Evolutionary conservation across 768 basidiomycete species (phyloP).

Genomic region (Boletus speciosus): DNA sequence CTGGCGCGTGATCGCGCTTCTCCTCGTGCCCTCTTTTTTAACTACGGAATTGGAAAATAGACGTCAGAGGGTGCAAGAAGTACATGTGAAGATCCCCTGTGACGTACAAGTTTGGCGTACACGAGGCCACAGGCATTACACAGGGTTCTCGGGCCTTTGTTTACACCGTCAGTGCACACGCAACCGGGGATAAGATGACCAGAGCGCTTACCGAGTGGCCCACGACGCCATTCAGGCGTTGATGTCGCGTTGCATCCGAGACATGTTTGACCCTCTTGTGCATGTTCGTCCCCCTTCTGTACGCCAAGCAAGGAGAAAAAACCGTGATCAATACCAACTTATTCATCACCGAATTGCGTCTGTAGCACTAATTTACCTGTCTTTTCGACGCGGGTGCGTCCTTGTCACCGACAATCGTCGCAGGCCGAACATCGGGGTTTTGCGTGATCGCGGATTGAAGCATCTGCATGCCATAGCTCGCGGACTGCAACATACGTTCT

Average conservation of each 20-base stretch:
- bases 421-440: conserved; percentile 27
- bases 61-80: conserved; percentile 21
- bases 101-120: conserved; percentile 78
- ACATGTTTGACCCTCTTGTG: conserved; percentile 67
- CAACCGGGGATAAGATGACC: conserved; percentile 21
- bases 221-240: conserved; percentile 84
- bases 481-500: conserved; percentile 46
- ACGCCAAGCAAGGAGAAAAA: conserved; percentile 7
- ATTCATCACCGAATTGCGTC: conserved; percentile 22
- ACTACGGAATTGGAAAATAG: conserved; percentile 17
- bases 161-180: conserved; percentile 25
- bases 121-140: conserved; percentile 87
- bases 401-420: conserved; percentile 27
- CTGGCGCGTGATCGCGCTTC: conserved; percentile 26
- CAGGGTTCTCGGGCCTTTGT: conserved; percentile 70
- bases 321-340: conserved; percentile 30
- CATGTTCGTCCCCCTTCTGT: conserved; percentile 41
- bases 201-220: conserved; percentile 65
- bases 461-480: conserved; percentile 35
- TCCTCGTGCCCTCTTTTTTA: conserved; percentile 35
- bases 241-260: conserved; percentile 80
- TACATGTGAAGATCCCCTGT: conserved; percentile 22
- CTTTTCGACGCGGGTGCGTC: conserved; percentile 30
- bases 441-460: conserved; percentile 29
- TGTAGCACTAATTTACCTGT: conserved; percentile 32